Percentiles rank a stretch among this genome's conserved stretches.
Conservation (phyloP, 2,329 filamentous ascomycete species). For the Alternaria incomplexa region DNA sequence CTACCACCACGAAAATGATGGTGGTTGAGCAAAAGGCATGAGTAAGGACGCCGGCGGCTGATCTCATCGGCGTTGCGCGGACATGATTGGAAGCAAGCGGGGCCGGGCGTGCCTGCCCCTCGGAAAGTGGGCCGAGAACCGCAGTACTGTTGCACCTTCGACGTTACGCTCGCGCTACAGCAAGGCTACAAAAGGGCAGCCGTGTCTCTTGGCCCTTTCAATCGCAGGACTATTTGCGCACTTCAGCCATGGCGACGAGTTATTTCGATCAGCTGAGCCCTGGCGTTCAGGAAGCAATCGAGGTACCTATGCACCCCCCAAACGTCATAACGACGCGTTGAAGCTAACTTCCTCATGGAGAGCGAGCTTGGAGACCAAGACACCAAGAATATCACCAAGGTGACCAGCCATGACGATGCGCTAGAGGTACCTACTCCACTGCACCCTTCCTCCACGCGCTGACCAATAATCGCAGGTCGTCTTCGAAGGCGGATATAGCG, state of each 20-base stretch:
- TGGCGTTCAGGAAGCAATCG: slow-evolving; percentile 23
- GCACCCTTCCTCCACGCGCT: neutral
- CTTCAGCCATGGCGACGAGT: slow-evolving; percentile 24
- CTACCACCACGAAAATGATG: neutral
- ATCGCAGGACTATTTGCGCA: neutral
- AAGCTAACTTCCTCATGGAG: slow-evolving; percentile 47
- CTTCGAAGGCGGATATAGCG: slow-evolving; percentile 57
- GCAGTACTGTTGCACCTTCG: slow-evolving; percentile 12
- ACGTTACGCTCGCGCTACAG: slow-evolving; percentile 5
- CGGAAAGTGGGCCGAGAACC: slow-evolving; percentile 14
- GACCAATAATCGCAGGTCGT: slow-evolving; percentile 55
- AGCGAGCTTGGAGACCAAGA: slow-evolving; percentile 35
- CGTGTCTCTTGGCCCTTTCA: neutral
- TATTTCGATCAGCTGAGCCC: slow-evolving; percentile 27
- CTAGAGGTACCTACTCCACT: slow-evolving; percentile 46
- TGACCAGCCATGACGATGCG: slow-evolving; percentile 48
- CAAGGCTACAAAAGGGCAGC: slow-evolving; percentile 9
- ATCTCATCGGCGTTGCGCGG: slow-evolving; percentile 24
- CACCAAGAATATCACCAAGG: slow-evolving; percentile 32
- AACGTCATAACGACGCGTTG: slow-evolving; percentile 26
- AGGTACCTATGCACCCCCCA: slow-evolving; percentile 29
- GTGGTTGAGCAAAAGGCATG: slow-evolving; percentile 19
- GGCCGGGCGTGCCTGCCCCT: slow-evolving; percentile 22
- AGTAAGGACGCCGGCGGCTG: slow-evolving; percentile 35
- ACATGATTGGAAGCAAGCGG: slow-evolving; percentile 31